phyloP scores from a whole-genome alignment of 306 rosid genomes.

The Ormosia emarginata region DNA sequence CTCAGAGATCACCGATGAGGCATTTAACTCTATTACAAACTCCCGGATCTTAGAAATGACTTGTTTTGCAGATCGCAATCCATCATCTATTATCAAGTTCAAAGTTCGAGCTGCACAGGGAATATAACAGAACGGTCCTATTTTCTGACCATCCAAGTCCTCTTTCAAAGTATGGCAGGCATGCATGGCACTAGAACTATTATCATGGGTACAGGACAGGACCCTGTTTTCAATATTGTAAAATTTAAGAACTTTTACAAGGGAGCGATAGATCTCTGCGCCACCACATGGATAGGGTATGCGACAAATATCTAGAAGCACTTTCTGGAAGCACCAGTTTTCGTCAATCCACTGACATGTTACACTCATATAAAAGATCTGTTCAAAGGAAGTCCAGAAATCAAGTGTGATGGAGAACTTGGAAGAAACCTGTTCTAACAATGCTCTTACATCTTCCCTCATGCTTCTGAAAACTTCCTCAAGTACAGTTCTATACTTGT shows the following conservation, averaged over 20 bases:
- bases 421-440: slow-evolving; percentile 70
- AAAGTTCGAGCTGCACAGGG: slow-evolving; percentile 92
- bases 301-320: slow-evolving; percentile 83
- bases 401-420: slow-evolving; percentile 83
- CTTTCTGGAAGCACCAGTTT: slow-evolving; percentile 81
- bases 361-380: slow-evolving; percentile 77
- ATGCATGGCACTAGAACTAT: slow-evolving; percentile 63
- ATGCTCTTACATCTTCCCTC: slow-evolving; percentile 75
- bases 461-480: slow-evolving; percentile 76
- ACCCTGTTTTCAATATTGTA: slow-evolving; percentile 77
- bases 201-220: slow-evolving; percentile 93
- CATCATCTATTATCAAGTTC: slow-evolving; percentile 85
- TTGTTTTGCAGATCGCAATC: slow-evolving; percentile 61
- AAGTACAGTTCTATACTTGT: slow-evolving; percentile 62
- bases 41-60: slow-evolving; percentile 75
- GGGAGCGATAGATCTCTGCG: slow-evolving; percentile 65
- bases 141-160: slow-evolving; percentile 66
- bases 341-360: slow-evolving; percentile 93
- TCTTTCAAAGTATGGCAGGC: slow-evolving; percentile 80
- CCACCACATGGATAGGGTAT: slow-evolving; percentile 78
- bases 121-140: slow-evolving; percentile 81
- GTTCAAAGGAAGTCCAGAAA: slow-evolving; percentile 91
- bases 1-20: slow-evolving; percentile 64
- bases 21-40: slow-evolving; percentile 68
- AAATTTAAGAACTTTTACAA: slow-evolving; percentile 66